Evolutionary conservation across 495 filamentous ascomycete genomes (phyloP).

Genomic region (Neurospora discreta): DNA sequence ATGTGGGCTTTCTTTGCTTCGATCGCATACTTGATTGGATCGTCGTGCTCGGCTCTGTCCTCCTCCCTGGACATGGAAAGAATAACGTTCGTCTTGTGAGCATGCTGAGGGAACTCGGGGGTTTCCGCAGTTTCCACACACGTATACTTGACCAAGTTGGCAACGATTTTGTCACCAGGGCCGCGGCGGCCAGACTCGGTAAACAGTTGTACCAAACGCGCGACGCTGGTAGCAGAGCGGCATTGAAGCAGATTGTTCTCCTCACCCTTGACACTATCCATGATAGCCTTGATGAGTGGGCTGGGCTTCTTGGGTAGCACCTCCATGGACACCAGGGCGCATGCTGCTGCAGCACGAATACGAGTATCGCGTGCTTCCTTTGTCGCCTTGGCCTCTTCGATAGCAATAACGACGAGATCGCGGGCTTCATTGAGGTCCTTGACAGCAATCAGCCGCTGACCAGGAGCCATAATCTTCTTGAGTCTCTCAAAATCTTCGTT

Average conservation of each 20-base stretch:
- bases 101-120: constrained; percentile 80
- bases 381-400: constrained; percentile 63
- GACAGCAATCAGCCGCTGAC: constrained; percentile 67
- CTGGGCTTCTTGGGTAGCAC: constrained; percentile 84
- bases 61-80: constrained; percentile 93
- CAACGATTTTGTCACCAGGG: constrained; percentile 85
- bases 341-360: constrained; percentile 74
- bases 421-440: constrained; percentile 66
- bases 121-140: constrained; percentile 96
- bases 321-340: constrained; percentile 75
- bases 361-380: constrained; percentile 80
- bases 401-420: constrained; percentile 52
- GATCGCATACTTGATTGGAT: constrained; percentile 75
- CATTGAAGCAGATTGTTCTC: constrained; percentile 84
- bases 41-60: constrained; percentile 83
- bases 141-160: constrained; percentile 90
- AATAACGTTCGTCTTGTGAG: constrained; percentile 60
- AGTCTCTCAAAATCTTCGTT: constrained; percentile 72
- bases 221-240: constrained; percentile 75
- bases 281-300: constrained; percentile 83
- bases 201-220: constrained; percentile 74
- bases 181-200: constrained; percentile 61
- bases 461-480: constrained; percentile 72
- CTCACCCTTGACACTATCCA: constrained; percentile 95
- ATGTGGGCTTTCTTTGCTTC: constrained; percentile 81